phyloP scores from a whole-genome alignment of 1,284 basidiomycete genomes.

The Ganoderma sp. region DNA sequence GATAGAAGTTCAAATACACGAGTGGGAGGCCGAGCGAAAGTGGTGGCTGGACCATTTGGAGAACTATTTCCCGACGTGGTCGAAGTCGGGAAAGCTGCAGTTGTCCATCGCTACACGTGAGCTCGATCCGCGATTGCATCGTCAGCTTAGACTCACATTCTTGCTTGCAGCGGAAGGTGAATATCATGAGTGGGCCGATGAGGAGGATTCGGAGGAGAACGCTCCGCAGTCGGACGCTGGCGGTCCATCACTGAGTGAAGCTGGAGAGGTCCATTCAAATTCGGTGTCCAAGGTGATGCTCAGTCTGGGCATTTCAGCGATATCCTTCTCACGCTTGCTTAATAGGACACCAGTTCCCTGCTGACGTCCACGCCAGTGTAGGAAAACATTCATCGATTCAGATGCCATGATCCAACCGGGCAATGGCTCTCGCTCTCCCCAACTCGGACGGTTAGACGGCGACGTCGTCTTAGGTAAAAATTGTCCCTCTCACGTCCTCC shows the following conservation, averaged over 20 bases:
- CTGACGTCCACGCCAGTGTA: too few relatives aligned
- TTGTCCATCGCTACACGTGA: neutral
- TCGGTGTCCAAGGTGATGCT: neutral
- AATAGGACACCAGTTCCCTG: too few relatives aligned
- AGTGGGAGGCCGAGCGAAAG: neutral
- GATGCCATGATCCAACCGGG: too few relatives aligned
- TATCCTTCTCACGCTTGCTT: too few relatives aligned
- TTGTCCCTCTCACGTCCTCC: too few relatives aligned
- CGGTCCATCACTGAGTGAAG: neutral
- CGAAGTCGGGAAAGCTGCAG: neutral
- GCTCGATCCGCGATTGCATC: neutral
- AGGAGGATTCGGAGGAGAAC: neutral
- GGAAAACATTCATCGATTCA: too few relatives aligned
- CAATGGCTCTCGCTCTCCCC: too few relatives aligned
- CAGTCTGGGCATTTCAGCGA: too few relatives aligned
- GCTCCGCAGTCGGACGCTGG: neutral
- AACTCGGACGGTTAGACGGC: too few relatives aligned
- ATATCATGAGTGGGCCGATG: neutral
- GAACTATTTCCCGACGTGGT: neutral
- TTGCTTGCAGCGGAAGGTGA: neutral
- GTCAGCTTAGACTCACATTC: neutral
- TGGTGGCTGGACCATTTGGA: neutral
- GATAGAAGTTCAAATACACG: neutral
- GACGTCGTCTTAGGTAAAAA: too few relatives aligned
- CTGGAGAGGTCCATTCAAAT: neutral